Percentiles rank a stretch among this genome's conserved stretches.
Evolutionary conservation across 257 asterid species (phyloP).

Genomic region (Nicotiana benthamiana): DNA sequence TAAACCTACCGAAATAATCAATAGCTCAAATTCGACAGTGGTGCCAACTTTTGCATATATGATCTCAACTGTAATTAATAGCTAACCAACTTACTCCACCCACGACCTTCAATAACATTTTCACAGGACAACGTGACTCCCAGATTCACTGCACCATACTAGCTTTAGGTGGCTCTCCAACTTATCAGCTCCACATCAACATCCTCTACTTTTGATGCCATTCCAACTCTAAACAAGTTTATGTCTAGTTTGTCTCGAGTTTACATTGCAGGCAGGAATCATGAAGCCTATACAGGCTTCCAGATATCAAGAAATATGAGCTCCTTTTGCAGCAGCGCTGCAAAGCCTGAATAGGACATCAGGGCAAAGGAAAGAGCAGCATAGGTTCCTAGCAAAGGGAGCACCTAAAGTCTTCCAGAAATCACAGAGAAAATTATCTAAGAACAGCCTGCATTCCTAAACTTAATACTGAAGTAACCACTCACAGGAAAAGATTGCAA

Average conservation of each 20-base stretch:
- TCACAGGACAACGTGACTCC: neutral
- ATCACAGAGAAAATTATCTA: neutral
- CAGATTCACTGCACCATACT: neutral
- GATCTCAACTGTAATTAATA: neutral
- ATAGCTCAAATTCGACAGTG: neutral
- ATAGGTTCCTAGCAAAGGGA: neutral
- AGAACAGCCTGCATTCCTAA: neutral
- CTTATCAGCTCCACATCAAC: neutral
- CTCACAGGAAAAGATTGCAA: neutral
- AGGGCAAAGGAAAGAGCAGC: neutral
- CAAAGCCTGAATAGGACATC: neutral
- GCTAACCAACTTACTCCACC: neutral
- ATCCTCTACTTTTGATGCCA: neutral
- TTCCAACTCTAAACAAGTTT: neutral
- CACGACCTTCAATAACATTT: neutral
- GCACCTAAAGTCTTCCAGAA: neutral
- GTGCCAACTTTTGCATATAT: neutral
- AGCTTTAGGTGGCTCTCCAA: neutral
- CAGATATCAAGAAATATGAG: neutral
- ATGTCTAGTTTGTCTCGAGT: neutral
- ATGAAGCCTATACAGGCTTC: neutral
- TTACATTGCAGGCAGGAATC: neutral
- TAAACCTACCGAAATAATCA: neutral
- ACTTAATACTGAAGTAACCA: neutral
- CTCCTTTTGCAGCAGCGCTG: neutral